Percentiles rank a stretch among this genome's conserved stretches.
phyloP scores from a whole-genome alignment of 2,329 filamentous ascomycete species.

The Dothistroma pini region DNA sequence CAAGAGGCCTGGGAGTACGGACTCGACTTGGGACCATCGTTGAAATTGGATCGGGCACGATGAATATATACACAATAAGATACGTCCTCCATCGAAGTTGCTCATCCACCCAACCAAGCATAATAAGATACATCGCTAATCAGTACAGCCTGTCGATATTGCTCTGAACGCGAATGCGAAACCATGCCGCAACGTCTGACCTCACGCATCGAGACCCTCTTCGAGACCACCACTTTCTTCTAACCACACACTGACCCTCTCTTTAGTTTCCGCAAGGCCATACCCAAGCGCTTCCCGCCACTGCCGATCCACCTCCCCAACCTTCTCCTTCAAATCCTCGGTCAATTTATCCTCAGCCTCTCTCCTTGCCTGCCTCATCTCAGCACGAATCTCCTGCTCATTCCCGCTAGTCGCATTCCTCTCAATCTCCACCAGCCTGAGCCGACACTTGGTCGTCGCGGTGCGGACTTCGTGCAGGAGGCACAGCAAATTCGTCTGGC shows the following conservation, averaged over 20 bases:
- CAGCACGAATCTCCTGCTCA: constrained; percentile 39
- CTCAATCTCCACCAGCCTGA: constrained; percentile 64
- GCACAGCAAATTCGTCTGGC: constrained; percentile 85
- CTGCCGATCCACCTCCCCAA: constrained; percentile 82
- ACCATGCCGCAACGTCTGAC: not conserved
- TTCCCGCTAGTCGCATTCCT: constrained; percentile 39
- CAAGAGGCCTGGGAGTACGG: constrained; percentile 32
- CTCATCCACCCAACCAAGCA: not conserved
- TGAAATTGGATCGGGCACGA: not conserved
- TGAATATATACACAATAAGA: not conserved
- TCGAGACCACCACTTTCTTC: constrained; percentile 83
- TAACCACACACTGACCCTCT: constrained; percentile 69
- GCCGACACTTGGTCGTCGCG: constrained; percentile 66
- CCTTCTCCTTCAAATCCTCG: constrained; percentile 88
- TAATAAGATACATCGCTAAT: not conserved
- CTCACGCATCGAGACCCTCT: constrained; percentile 51
- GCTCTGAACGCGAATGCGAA: not conserved
- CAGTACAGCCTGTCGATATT: not conserved
- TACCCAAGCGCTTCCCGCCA: constrained; percentile 86
- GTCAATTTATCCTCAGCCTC: constrained; percentile 70
- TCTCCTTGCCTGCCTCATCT: constrained; percentile 57
- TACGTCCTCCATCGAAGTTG: not conserved
- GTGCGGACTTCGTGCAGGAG: constrained; percentile 87
- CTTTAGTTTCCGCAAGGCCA: constrained; percentile 68
- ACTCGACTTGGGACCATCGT: constrained; percentile 8